phyloP scores from a whole-genome alignment of 2,329 filamentous ascomycete species.

The Fusarium xylarioides region DNA sequence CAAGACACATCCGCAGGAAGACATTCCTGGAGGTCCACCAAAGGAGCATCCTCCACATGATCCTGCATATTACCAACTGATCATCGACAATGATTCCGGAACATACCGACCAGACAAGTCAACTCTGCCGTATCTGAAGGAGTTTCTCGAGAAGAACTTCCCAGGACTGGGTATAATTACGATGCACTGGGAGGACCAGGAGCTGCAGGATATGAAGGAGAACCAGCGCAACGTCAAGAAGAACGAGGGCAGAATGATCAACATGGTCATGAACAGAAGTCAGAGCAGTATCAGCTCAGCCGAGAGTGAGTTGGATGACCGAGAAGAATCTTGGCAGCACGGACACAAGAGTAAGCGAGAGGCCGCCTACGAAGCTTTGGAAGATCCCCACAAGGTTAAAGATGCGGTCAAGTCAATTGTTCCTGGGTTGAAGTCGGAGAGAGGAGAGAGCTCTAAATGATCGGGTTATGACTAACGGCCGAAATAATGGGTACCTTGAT shows the following conservation, averaged over 20 bases:
- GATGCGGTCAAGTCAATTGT: constrained; percentile 43
- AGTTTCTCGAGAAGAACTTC: constrained; percentile 77
- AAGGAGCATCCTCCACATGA: constrained; percentile 54
- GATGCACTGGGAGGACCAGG: constrained; percentile 81
- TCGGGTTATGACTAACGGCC: constrained; percentile 29
- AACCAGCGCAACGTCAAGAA: constrained; percentile 80
- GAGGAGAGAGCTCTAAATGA: constrained; percentile 34
- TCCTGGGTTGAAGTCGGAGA: constrained; percentile 35
- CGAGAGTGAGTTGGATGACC: constrained; percentile 60
- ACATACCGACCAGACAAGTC: constrained; percentile 89
- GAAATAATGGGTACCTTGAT: neutral
- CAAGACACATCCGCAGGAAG: constrained; percentile 61
- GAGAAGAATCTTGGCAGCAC: constrained; percentile 52
- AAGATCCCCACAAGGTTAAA: constrained; percentile 59
- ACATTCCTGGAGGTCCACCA: constrained; percentile 59
- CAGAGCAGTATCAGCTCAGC: constrained; percentile 62
- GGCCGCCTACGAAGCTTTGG: constrained; percentile 59
- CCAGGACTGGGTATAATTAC: constrained; percentile 78
- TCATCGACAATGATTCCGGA: constrained; percentile 95
- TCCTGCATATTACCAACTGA: constrained; percentile 77
- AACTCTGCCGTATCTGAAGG: constrained; percentile 74
- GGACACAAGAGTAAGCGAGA: constrained; percentile 62
- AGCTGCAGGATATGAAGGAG: constrained; percentile 78
- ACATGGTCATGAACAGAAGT: constrained; percentile 67
- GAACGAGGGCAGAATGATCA: constrained; percentile 60